Conservation (phyloP, 306 rosid species). For the Lagenaria siceraria region DNA sequence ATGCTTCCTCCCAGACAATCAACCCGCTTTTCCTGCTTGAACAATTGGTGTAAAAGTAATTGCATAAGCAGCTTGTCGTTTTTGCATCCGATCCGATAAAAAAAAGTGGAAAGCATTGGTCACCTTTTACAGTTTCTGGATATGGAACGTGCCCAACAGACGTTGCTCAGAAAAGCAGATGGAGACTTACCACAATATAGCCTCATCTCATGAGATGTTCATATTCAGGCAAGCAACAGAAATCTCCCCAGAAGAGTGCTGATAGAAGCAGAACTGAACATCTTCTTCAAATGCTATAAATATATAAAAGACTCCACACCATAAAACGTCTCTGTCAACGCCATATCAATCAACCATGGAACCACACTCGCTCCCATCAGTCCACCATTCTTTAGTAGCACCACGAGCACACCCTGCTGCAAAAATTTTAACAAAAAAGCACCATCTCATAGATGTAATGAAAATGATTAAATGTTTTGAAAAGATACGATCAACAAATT, state of each 20-base stretch:
- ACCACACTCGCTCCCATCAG: not conserved
- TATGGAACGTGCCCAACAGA: not conserved
- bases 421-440: too few relatives aligned
- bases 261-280: not conserved
- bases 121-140: not conserved
- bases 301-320: not conserved
- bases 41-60: not conserved
- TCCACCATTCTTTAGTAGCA: not conserved
- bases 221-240: not conserved
- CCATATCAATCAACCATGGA: not conserved
- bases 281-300: not conserved
- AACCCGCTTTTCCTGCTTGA: not conserved
- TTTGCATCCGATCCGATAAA: not conserved
- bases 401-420: not conserved
- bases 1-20: not conserved
- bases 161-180: not conserved
- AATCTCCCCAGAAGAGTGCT: not conserved
- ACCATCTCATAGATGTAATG: too few relatives aligned
- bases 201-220: not conserved
- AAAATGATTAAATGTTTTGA: too few relatives aligned
- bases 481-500: too few relatives aligned
- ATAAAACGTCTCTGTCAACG: not conserved
- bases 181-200: not conserved
- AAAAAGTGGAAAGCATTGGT: not conserved
- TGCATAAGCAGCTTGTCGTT: not conserved